Evolutionary conservation across 805 yeast species (phyloP).

Genomic region (Candida maltosa): DNA sequence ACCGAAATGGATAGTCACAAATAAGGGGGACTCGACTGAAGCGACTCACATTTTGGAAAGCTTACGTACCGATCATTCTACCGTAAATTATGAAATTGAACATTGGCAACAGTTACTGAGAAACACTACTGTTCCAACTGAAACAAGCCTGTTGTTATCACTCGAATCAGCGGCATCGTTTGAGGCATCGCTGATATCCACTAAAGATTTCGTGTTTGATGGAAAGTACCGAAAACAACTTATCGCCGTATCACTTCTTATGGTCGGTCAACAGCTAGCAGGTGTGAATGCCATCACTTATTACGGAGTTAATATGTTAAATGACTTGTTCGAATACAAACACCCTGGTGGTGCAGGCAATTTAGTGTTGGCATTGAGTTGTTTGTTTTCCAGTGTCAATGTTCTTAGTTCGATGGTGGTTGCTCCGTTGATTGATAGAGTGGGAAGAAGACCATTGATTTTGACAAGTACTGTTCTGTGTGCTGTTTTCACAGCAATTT

Average conservation of each 20-base stretch:
- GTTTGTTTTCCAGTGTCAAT: slow-evolving; percentile 70
- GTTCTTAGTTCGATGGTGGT: slow-evolving; percentile 65
- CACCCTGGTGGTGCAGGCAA: slow-evolving; percentile 6
- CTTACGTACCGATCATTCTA: slow-evolving; percentile 26
- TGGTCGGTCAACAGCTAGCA: slow-evolving; percentile 43
- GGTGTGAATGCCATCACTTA: slow-evolving; percentile 91
- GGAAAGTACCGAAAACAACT: slow-evolving; percentile 19
- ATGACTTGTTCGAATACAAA: slow-evolving; percentile 16
- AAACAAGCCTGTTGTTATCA: slow-evolving; percentile 3
- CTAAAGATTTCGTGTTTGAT: slow-evolving; percentile 17
- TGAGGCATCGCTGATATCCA: slow-evolving; percentile 23
- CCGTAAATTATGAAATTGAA: slow-evolving; percentile 30
- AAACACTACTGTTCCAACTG: slow-evolving; percentile 1
- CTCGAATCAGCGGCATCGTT: slow-evolving; percentile 6
- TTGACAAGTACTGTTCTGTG: slow-evolving; percentile 20
- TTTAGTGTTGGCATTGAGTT: slow-evolving; percentile 60
- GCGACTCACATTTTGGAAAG: slow-evolving; percentile 27
- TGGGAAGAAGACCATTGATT: slow-evolving; percentile 61
- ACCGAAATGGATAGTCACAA: slow-evolving; percentile 41
- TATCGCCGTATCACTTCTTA: slow-evolving; percentile 28
- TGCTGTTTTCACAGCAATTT: slow-evolving; percentile 20
- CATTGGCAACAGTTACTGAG: slow-evolving; percentile 36
- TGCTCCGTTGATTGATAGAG: slow-evolving; percentile 65
- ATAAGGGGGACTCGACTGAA: slow-evolving; percentile 20
- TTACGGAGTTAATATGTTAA: slow-evolving; percentile 76